Percentiles rank a stretch among this genome's conserved stretches.
Evolutionary conservation across 1,284 basidiomycete species (phyloP).

Genomic region (Irpex sp.): DNA sequence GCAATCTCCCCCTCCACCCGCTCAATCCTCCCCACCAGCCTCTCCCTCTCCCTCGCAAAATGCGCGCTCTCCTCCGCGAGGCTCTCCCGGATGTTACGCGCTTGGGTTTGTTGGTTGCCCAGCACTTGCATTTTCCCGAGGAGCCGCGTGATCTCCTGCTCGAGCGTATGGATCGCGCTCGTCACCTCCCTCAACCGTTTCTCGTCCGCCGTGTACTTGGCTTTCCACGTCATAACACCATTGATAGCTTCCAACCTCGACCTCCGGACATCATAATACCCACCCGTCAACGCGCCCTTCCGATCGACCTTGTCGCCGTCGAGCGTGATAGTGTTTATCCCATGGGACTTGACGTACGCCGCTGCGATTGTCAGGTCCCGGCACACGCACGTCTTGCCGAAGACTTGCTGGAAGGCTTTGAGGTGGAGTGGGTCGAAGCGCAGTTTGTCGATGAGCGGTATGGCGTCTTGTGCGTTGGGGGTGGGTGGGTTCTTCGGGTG

Average conservation of each 20-base stretch:
- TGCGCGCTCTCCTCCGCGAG: slow-evolving; percentile 60
- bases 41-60: slow-evolving; percentile 69
- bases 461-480: slow-evolving; percentile 83
- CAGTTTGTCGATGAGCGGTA: slow-evolving; percentile 84
- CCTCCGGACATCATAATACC: slow-evolving; percentile 84
- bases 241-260: slow-evolving; percentile 89
- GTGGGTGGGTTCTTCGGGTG: slow-evolving; percentile 64
- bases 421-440: slow-evolving; percentile 66
- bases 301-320: slow-evolving; percentile 98
- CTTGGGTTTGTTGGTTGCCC: slow-evolving; percentile 67
- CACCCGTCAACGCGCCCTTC: slow-evolving; percentile 93
- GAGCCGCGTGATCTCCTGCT: slow-evolving; percentile 83
- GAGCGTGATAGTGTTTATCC: slow-evolving; percentile 94
- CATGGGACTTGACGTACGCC: slow-evolving; percentile 91
- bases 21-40: slow-evolving; percentile 54
- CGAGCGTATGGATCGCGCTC: slow-evolving; percentile 59
- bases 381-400: slow-evolving; percentile 96
- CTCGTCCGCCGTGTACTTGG: slow-evolving; percentile 65
- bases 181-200: slow-evolving; percentile 72
- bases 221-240: slow-evolving; percentile 72
- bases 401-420: slow-evolving; percentile 96
- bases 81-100: slow-evolving; percentile 63
- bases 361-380: slow-evolving; percentile 88
- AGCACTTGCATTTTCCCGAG: slow-evolving; percentile 73
- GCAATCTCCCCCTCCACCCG: slow-evolving; percentile 65